Evolutionary conservation across 2,329 filamentous ascomycete genomes (phyloP).

Genomic region (Penicillium sp.): DNA sequence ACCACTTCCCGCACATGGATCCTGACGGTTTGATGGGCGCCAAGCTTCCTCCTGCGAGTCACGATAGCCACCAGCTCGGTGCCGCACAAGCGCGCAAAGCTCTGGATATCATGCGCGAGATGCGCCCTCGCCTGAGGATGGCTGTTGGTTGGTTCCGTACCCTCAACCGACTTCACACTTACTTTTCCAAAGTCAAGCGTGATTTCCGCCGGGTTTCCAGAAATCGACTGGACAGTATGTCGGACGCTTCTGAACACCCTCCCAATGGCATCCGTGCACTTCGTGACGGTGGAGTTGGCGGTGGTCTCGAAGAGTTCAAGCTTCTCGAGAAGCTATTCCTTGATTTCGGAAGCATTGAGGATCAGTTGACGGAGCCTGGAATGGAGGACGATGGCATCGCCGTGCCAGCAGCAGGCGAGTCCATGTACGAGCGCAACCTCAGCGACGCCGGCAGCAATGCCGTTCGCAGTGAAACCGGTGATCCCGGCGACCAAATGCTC

Average conservation of each 20-base stretch:
- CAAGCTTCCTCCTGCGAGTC: slow-evolving; percentile 26
- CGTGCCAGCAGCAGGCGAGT: slow-evolving; percentile 20
- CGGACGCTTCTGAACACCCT: slow-evolving; percentile 29
- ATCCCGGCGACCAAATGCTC: slow-evolving; percentile 29
- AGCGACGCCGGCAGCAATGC: slow-evolving; percentile 45
- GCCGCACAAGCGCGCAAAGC: slow-evolving; percentile 39
- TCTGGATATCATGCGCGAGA: slow-evolving; percentile 43
- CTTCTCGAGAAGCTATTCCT: slow-evolving; percentile 45
- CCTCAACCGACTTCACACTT: slow-evolving; percentile 44
- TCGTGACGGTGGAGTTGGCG: slow-evolving; percentile 36
- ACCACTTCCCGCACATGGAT: slow-evolving; percentile 60
- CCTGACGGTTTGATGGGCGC: slow-evolving; percentile 50
- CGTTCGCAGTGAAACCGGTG: slow-evolving; percentile 43
- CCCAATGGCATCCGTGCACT: slow-evolving; percentile 33
- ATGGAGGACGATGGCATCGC: slow-evolving; percentile 36
- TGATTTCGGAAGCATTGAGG: slow-evolving; percentile 43
- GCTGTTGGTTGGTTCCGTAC: slow-evolving; percentile 48
- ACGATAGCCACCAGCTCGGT: slow-evolving; percentile 32
- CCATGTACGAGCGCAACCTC: slow-evolving; percentile 34
- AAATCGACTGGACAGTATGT: slow-evolving; percentile 31
- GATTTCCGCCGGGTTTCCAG: slow-evolving; percentile 40
- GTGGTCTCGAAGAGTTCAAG: slow-evolving; percentile 41
- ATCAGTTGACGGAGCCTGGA: slow-evolving; percentile 37
- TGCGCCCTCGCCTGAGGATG: slow-evolving; percentile 44
- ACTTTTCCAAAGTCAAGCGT: slow-evolving; percentile 42